Evolutionary conservation across 192 early-diverging fungal species (phyloP).

Genomic region (Backusella sp.): DNA sequence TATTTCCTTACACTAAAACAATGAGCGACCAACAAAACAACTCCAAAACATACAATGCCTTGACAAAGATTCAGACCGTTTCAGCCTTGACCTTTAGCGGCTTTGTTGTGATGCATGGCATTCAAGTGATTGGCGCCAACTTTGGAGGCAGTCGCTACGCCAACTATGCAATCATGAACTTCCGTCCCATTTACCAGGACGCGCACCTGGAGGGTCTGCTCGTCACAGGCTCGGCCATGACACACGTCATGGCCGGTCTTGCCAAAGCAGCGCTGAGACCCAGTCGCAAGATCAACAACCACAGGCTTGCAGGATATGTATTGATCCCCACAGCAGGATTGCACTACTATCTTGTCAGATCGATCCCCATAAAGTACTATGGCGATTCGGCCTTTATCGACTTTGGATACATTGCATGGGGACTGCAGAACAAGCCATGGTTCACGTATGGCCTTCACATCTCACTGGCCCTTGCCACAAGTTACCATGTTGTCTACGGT

Average conservation of each 20-base stretch:
- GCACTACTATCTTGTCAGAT: constrained; percentile 23
- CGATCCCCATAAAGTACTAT: constrained; percentile 17
- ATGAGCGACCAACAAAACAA: background rate
- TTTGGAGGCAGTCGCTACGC: constrained; percentile 16
- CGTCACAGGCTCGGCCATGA: constrained; percentile 21
- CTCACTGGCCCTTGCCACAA: constrained; percentile 2
- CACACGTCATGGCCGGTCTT: constrained; percentile 20
- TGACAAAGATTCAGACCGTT: constrained; percentile 18
- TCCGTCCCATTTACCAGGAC: constrained; percentile 36
- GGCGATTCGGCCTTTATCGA: constrained; percentile 37
- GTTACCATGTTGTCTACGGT: constrained; percentile 25
- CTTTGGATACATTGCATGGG: constrained; percentile 25
- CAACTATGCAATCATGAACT: constrained; percentile 27
- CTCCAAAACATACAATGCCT: constrained; percentile 10
- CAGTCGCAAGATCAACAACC: constrained; percentile 4
- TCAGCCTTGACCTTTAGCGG: constrained; percentile 27
- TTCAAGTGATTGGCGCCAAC: constrained; percentile 18
- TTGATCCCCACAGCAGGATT: constrained; percentile 25
- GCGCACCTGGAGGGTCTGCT: constrained; percentile 26
- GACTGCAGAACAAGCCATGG: constrained; percentile 25
- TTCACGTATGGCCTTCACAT: constrained; percentile 21
- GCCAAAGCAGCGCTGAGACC: constrained; percentile 18
- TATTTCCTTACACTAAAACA: background rate
- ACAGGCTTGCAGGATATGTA: constrained; percentile 11
- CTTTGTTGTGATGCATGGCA: constrained; percentile 30